These are phyloP conservation scores for Blastomyces percursus DNA, from an alignment of 2,329 filamentous ascomycete species.

Conservation along the genomic window DNA sequence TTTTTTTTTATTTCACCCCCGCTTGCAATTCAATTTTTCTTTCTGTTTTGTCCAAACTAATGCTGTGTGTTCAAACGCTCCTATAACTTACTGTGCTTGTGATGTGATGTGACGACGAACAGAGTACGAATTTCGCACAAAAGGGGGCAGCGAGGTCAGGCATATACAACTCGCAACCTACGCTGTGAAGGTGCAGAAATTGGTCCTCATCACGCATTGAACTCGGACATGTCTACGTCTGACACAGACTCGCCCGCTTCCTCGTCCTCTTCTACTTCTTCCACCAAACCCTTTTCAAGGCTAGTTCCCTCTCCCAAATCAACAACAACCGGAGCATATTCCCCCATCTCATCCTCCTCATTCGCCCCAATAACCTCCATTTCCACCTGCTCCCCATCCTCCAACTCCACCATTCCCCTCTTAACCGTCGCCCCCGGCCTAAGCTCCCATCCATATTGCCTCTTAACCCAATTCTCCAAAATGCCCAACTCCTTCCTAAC, in stretches of 20 bases:
- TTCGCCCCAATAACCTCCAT: constrained; percentile 46
- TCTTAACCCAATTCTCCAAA: constrained; percentile 44
- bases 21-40: not conserved
- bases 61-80: not conserved
- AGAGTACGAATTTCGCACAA: not conserved
- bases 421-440: constrained; percentile 42
- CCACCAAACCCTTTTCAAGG: not conserved
- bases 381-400: constrained; percentile 53
- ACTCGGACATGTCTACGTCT: constrained; percentile 7
- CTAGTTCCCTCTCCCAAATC: constrained; percentile 29
- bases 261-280: not conserved
- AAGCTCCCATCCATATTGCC: constrained; percentile 49
- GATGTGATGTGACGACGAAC: not conserved
- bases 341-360: constrained; percentile 53
- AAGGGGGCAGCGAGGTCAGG: not conserved
- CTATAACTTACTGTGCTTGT: not conserved
- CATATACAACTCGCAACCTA: not conserved
- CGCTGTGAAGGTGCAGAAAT: not conserved
- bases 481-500: constrained; percentile 45
- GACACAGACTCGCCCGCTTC: not conserved
- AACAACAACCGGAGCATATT: constrained; percentile 53
- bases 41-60: not conserved
- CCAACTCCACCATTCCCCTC: constrained; percentile 48
- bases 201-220: not conserved
- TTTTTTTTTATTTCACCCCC: not conserved